Evolutionary conservation across 2,329 filamentous ascomycete genomes (phyloP).

Genomic region (Diaporthe amygdali): DNA sequence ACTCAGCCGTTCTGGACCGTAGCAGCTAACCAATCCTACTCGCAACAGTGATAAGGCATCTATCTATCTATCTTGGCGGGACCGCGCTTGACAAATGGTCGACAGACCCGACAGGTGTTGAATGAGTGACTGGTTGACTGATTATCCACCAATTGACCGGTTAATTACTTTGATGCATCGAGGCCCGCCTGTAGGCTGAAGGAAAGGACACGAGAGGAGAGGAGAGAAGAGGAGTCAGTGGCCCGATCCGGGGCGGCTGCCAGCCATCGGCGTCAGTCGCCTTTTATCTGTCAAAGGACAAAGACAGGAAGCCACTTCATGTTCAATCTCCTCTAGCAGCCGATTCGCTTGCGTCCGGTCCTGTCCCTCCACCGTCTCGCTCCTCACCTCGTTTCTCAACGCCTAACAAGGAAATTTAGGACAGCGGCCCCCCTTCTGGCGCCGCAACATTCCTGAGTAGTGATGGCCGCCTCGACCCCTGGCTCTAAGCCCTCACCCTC

Average conservation of each 20-base stretch:
- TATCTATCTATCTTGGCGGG: not conserved
- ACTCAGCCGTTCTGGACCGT: not conserved
- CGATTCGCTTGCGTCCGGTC: not conserved
- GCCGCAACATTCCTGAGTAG: not conserved
- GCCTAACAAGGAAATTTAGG: not conserved
- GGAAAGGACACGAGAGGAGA: not conserved
- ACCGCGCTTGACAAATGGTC: not conserved
- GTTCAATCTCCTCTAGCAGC: not conserved
- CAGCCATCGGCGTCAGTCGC: not conserved
- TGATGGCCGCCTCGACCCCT: not conserved
- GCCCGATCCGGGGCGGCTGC: not conserved
- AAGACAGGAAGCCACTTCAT: not conserved
- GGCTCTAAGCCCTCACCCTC: constrained; percentile 1
- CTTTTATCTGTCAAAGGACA: not conserved
- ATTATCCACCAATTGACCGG: not conserved
- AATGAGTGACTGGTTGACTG: not conserved
- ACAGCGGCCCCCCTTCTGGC: not conserved
- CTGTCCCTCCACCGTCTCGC: not conserved
- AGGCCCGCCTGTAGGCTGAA: not conserved
- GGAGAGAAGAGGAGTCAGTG: not conserved
- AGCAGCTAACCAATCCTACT: not conserved
- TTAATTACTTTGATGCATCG: not conserved
- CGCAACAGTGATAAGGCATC: not conserved
- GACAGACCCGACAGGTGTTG: not conserved
- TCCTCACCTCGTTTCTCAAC: not conserved